phyloP scores from a whole-genome alignment of 805 yeast genomes.

The Saccharomycopsis fibuligera region DNA sequence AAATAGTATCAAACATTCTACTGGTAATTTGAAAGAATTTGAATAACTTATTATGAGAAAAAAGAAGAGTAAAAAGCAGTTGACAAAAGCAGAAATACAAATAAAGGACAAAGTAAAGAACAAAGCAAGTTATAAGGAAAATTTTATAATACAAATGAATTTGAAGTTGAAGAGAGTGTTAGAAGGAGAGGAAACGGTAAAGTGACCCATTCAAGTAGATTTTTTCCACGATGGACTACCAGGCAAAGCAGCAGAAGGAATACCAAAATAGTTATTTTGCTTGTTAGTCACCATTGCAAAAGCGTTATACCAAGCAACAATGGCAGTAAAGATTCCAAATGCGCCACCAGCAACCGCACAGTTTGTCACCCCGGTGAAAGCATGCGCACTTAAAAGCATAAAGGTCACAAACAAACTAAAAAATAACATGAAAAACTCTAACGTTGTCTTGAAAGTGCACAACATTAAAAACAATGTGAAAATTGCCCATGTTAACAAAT shows the following conservation, averaged over 20 bases:
- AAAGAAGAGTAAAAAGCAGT: too few relatives aligned
- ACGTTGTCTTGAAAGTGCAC: constrained; percentile 56
- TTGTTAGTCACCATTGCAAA: constrained; percentile 49
- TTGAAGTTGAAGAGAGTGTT: neutral
- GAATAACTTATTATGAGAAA: too few relatives aligned
- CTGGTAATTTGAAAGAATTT: too few relatives aligned
- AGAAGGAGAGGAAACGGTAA: too few relatives aligned
- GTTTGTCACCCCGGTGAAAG: constrained; percentile 35
- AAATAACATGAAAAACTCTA: constrained; percentile 53
- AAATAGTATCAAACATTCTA: too few relatives aligned
- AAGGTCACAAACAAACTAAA: constrained; percentile 43
- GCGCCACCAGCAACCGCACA: constrained; percentile 48
- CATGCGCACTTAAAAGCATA: constrained; percentile 45
- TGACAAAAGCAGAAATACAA: too few relatives aligned
- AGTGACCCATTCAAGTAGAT: too few relatives aligned
- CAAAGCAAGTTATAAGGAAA: too few relatives aligned
- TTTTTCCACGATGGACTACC: neutral
- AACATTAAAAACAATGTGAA: constrained; percentile 37
- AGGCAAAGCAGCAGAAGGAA: neutral
- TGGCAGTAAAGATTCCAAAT: constrained; percentile 44
- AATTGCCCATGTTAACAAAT: constrained; percentile 44
- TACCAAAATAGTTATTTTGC: constrained; percentile 48
- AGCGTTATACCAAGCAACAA: constrained; percentile 54
- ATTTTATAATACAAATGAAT: neutral
- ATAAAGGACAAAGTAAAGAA: too few relatives aligned